Evolutionary conservation across 805 yeast genomes (phyloP).

Genomic region (Candida verbasci): DNA sequence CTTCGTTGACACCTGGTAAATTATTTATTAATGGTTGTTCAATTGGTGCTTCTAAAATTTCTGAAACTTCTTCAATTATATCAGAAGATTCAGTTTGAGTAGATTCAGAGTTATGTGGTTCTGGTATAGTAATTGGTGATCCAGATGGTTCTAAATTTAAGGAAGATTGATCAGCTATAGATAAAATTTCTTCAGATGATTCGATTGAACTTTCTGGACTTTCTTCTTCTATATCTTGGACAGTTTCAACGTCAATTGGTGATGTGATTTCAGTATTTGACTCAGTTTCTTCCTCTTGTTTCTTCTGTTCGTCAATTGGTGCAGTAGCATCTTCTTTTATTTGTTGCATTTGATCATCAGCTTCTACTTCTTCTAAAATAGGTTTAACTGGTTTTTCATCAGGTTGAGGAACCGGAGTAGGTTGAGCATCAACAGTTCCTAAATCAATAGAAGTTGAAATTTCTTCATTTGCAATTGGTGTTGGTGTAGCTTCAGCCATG

Average conservation of each 20-base stretch:
- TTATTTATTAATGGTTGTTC: too few relatives aligned
- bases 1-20: not conserved
- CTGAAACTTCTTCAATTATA: too few relatives aligned
- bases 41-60: not conserved
- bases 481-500: not conserved
- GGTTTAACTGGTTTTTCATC: not conserved
- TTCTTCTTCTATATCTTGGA: too few relatives aligned
- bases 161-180: too few relatives aligned
- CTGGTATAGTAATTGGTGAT: too few relatives aligned
- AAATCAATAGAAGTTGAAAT: not conserved
- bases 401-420: not conserved
- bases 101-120: too few relatives aligned
- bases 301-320: constrained; percentile 8
- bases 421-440: constrained; percentile 2
- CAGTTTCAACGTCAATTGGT: not conserved
- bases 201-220: too few relatives aligned
- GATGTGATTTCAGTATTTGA: not conserved
- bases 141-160: too few relatives aligned
- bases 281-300: not conserved
- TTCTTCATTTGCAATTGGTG: constrained; percentile 4
- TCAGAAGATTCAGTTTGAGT: too few relatives aligned
- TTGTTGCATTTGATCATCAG: not conserved
- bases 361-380: not conserved
- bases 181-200: too few relatives aligned
- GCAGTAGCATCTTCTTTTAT: not conserved